Evolutionary conservation across 2,329 filamentous ascomycete genomes (phyloP).

Genomic region (Diaporthe vexans): DNA sequence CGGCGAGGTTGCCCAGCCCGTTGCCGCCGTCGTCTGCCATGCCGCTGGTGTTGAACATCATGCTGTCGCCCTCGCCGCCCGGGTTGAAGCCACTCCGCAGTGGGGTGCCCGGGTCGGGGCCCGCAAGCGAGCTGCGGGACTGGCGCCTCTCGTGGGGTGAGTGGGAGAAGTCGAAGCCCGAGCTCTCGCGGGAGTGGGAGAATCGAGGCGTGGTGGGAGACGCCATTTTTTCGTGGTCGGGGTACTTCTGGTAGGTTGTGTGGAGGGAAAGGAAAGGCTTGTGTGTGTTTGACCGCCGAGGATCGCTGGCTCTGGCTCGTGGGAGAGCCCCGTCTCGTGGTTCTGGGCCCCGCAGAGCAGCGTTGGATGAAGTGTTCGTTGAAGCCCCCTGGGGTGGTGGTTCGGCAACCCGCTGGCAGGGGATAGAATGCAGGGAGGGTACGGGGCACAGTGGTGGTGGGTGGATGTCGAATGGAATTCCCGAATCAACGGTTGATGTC

Average conservation of each 20-base stretch:
- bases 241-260: constrained; percentile 33
- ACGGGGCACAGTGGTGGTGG: constrained; percentile 6
- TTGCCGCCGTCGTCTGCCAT: constrained; percentile 58
- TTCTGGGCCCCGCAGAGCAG: constrained; percentile 22
- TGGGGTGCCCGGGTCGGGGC: constrained; percentile 61
- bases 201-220: constrained; percentile 67
- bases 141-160: constrained; percentile 63
- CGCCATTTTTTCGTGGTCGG: constrained; percentile 51
- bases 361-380: constrained; percentile 18
- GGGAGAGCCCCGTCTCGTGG: constrained; percentile 32
- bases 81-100: constrained; percentile 64
- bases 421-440: background rate
- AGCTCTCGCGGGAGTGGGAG: constrained; percentile 70
- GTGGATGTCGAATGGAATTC: background rate
- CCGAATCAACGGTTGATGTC: background rate
- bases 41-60: constrained; percentile 58
- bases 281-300: constrained; percentile 27
- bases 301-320: constrained; percentile 26
- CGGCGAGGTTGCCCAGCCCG: constrained; percentile 82
- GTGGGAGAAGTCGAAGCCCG: constrained; percentile 64
- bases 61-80: constrained; percentile 60
- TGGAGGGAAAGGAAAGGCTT: background rate
- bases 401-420: constrained; percentile 34
- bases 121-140: constrained; percentile 54
- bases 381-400: constrained; percentile 37